Percentiles rank a stretch among this genome's conserved stretches.
These are phyloP conservation scores for Scheffersomyces illinoinensis DNA, from an alignment of 1,139 yeast species.

Conservation along the genomic window DNA sequence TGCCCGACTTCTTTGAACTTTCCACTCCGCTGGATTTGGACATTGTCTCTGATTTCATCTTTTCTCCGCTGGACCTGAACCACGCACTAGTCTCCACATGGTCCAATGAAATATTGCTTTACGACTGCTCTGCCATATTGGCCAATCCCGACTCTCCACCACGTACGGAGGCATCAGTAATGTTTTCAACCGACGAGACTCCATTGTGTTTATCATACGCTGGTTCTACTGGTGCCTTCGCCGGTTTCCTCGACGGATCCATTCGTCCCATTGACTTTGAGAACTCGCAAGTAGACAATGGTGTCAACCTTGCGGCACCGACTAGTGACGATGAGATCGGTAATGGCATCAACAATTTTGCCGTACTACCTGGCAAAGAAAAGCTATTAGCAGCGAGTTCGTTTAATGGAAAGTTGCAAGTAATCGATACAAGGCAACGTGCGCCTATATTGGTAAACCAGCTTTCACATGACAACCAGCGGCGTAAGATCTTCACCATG, in stretches of 20 bases:
- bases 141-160: constrained; percentile 6
- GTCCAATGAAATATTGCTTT: constrained; percentile 41
- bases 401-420: constrained; percentile 52
- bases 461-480: constrained; percentile 2
- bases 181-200: constrained; percentile 5
- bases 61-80: constrained; percentile 23
- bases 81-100: constrained; percentile 43
- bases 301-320: constrained; percentile 9
- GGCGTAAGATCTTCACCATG: constrained; percentile 63
- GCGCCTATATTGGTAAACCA: constrained; percentile 10
- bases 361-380: constrained; percentile 23
- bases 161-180: constrained; percentile 4
- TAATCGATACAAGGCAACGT: constrained; percentile 29
- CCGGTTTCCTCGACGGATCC: constrained; percentile 44
- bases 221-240: constrained; percentile 22
- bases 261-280: constrained; percentile 45
- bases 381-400: constrained; percentile 50
- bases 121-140: constrained; percentile 19
- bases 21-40: constrained; percentile 24
- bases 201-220: constrained; percentile 12
- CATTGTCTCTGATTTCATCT: constrained; percentile 15
- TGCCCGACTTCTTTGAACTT: constrained; percentile 5
- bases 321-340: constrained; percentile 13
- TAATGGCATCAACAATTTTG: constrained; percentile 32
- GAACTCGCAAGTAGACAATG: constrained; percentile 27